phyloP scores from a whole-genome alignment of 1,139 yeast genomes.

The Geotrichum europaeum region DNA sequence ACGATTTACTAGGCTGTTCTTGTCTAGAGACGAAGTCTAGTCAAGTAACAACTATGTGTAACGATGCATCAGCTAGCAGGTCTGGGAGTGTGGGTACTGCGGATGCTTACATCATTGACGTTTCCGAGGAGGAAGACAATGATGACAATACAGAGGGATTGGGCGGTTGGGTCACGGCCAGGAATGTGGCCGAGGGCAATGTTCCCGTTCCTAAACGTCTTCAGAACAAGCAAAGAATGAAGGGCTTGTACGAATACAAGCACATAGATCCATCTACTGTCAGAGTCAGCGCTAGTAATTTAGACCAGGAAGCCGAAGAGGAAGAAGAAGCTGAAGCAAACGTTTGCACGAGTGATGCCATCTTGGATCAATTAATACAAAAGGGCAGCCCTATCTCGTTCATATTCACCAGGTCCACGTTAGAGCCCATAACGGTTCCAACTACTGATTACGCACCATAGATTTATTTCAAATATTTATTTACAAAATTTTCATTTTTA shows the following conservation, averaged over 20 bases:
- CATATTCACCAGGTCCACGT: slow-evolving; percentile 15
- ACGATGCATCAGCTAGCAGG: slow-evolving; percentile 11
- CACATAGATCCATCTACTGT: slow-evolving; percentile 42
- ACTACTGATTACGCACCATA: background rate
- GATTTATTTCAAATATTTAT: background rate
- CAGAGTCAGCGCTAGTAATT: background rate
- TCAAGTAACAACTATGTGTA: background rate
- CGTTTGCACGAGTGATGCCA: slow-evolving; percentile 7
- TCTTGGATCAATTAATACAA: slow-evolving; percentile 4
- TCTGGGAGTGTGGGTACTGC: background rate
- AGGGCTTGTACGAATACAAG: slow-evolving; percentile 50
- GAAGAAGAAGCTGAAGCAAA: background rate
- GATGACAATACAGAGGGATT: slow-evolving; percentile 23
- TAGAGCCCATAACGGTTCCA: slow-evolving; percentile 4
- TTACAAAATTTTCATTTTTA: background rate
- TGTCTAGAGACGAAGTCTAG: slow-evolving; percentile 37
- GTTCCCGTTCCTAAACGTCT: slow-evolving; percentile 24
- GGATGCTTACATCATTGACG: background rate
- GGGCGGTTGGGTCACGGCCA: slow-evolving; percentile 48
- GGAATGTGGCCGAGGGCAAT: slow-evolving; percentile 29
- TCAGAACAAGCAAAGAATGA: slow-evolving; percentile 38
- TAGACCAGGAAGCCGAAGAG: background rate
- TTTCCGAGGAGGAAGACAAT: slow-evolving; percentile 11
- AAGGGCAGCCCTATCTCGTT: slow-evolving; percentile 8
- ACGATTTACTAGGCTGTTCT: slow-evolving; percentile 69